phyloP scores from a whole-genome alignment of 192 early-diverging fungal species.

The Cladochytrium replicatum region DNA sequence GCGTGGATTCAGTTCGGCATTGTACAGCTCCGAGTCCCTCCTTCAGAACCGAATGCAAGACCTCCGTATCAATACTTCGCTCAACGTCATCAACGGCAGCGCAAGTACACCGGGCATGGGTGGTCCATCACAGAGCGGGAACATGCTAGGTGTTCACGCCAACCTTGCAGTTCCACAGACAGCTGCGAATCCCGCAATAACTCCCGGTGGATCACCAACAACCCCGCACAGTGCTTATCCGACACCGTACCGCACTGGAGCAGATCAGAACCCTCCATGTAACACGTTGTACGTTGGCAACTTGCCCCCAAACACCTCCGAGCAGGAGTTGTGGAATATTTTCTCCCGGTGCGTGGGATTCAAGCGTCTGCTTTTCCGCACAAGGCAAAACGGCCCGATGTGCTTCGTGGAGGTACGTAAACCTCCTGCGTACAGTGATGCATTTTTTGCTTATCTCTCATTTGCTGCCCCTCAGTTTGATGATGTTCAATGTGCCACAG shows the following conservation, averaged over 20 bases:
- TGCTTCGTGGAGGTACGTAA: constrained; percentile 84
- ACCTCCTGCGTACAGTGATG: neutral
- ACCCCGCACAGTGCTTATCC: too few relatives aligned
- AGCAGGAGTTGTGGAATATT: constrained; percentile 78
- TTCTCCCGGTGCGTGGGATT: constrained; percentile 79
- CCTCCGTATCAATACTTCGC: neutral
- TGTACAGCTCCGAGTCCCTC: constrained; percentile 38
- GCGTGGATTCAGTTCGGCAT: constrained; percentile 37
- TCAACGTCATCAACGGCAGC: neutral
- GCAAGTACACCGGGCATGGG: too few relatives aligned
- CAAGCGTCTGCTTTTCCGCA: constrained; percentile 80
- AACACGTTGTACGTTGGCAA: constrained; percentile 99
- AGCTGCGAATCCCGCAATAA: too few relatives aligned
- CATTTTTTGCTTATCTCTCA: constrained; percentile 3
- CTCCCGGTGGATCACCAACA: too few relatives aligned
- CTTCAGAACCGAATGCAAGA: constrained; percentile 5
- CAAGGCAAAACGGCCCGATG: constrained; percentile 90
- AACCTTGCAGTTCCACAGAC: too few relatives aligned
- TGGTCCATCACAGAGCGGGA: too few relatives aligned
- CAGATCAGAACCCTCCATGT: constrained; percentile 96
- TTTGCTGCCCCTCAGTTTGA: constrained; percentile 58
- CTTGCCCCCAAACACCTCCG: constrained; percentile 74
- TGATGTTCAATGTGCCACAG: constrained; percentile 80
- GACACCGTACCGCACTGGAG: constrained; percentile 25
- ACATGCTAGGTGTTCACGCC: too few relatives aligned